These are phyloP conservation scores for sunflower (Helianthus annuus) DNA, from an alignment of 129 eudicot genomes.

Conservation along the genomic window HanXRQr2.0-SUNRISE NC_035448.2:3631309-3631808, in stretches of 20 bases:
- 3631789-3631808: no score
- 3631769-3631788: no score
- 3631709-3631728: neutral
- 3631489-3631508: no score
- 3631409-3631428: neutral
- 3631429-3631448: slow-evolving; percentile 26
- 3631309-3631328: slow-evolving; percentile 20
- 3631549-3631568: no score
- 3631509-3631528: no score
- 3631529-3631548: no score
- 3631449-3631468: neutral
- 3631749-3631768: neutral
- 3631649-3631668: slow-evolving; percentile 23
- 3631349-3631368: slow-evolving; percentile 22
- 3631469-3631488: no score
- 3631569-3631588: no score
- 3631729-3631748: slow-evolving; percentile 19
- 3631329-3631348: slow-evolving; percentile 39
- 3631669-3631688: slow-evolving; percentile 2
- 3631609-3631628: no score
- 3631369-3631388: slow-evolving; percentile 11
- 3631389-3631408: slow-evolving; percentile 25
- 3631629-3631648: no score
- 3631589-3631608: no score
- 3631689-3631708: neutral